These are phyloP conservation scores for Rhodotorula paludigena DNA, from an alignment of 768 basidiomycete genomes.

Conservation along the genomic window DNA sequence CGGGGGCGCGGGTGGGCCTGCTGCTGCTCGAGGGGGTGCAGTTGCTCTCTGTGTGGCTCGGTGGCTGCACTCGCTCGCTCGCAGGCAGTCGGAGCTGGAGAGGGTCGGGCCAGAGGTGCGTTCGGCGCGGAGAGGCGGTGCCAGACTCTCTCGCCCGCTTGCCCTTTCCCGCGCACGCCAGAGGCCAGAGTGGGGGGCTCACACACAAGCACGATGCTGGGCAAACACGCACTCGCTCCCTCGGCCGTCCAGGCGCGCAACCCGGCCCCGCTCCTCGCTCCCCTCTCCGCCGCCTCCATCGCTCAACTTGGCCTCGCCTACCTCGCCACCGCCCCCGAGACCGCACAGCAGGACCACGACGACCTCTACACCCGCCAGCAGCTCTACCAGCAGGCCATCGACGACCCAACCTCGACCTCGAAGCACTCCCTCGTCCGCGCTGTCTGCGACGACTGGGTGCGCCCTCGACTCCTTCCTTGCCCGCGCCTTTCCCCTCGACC, in stretches of 20 bases:
- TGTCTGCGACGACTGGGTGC: constrained; percentile 11
- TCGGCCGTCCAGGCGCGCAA: not conserved
- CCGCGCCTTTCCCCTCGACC: too few species aligned
- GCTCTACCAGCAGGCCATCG: not conserved
- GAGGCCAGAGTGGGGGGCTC: too few species aligned
- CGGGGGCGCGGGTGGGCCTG: not conserved
- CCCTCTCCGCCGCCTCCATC: not conserved
- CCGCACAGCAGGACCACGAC: not conserved
- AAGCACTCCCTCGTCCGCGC: not conserved
- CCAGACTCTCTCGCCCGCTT: too few species aligned
- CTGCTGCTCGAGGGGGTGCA: too few species aligned
- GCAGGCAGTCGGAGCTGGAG: too few species aligned
- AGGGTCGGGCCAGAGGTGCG: not conserved
- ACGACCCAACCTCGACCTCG: not conserved
- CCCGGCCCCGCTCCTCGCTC: not conserved
- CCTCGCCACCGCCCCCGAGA: not conserved
- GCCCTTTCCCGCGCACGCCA: too few species aligned
- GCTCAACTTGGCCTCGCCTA: not conserved
- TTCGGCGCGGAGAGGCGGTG: too few species aligned
- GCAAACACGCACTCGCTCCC: not conserved
- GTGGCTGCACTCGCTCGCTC: too few species aligned
- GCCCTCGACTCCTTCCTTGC: not conserved
- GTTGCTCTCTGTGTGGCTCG: too few species aligned
- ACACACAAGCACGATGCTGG: too few species aligned
- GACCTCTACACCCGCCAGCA: not conserved